phyloP scores from a whole-genome alignment of 495 filamentous ascomycete genomes.

The Chaetomium cochliodes region DNA sequence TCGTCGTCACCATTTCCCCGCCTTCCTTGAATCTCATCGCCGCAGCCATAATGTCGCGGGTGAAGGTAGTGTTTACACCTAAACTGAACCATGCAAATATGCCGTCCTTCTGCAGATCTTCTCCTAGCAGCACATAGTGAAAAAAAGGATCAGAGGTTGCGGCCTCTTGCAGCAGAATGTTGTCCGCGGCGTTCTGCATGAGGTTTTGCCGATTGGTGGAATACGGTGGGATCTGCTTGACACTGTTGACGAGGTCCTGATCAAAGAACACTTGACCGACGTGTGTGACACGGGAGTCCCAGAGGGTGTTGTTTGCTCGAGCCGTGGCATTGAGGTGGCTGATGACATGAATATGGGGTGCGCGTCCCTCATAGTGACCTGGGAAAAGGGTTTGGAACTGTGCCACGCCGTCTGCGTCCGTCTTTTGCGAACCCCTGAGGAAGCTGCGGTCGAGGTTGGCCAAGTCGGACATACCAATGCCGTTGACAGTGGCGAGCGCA shows the following conservation, averaged over 20 bases:
- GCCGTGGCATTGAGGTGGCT: slow-evolving; percentile 42
- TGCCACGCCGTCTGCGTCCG: slow-evolving; percentile 47
- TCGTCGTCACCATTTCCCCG: not conserved
- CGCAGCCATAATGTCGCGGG: slow-evolving; percentile 28
- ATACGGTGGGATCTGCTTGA: slow-evolving; percentile 54
- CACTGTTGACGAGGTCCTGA: slow-evolving; percentile 46
- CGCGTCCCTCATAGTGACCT: slow-evolving; percentile 53
- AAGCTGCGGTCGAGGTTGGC: slow-evolving; percentile 49
- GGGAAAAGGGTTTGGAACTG: slow-evolving; percentile 55
- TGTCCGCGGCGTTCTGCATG: slow-evolving; percentile 54
- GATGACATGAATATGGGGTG: slow-evolving; percentile 49
- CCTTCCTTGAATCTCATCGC: slow-evolving; percentile 19
- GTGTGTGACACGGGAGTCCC: slow-evolving; percentile 51
- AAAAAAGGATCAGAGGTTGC: slow-evolving; percentile 57
- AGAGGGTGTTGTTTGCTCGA: slow-evolving; percentile 50
- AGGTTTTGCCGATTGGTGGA: slow-evolving; percentile 52
- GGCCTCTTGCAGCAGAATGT: slow-evolving; percentile 42
- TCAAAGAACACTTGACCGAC: slow-evolving; percentile 65
- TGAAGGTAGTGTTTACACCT: slow-evolving; percentile 46
- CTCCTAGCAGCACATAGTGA: slow-evolving; percentile 53
- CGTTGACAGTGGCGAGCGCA: slow-evolving; percentile 46
- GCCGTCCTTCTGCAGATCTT: slow-evolving; percentile 51
- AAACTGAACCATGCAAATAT: slow-evolving; percentile 58
- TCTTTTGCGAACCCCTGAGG: slow-evolving; percentile 52
- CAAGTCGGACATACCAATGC: slow-evolving; percentile 37